These are phyloP conservation scores for Gaultheria prostrata DNA, from an alignment of 148 eudicot genomes.

Conservation along the genomic window DNA sequence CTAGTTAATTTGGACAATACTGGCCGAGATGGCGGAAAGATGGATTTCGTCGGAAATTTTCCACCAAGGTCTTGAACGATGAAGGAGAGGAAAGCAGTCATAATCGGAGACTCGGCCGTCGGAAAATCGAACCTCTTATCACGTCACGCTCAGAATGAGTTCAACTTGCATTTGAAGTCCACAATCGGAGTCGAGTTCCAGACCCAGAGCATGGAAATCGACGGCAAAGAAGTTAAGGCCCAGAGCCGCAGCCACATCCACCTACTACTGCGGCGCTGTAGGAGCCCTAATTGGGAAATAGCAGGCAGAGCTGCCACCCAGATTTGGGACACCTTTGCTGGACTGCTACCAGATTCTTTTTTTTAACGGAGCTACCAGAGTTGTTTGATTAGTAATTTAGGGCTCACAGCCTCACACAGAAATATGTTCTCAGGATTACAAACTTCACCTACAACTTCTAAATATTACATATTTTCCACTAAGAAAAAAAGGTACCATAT, in stretches of 20 bases:
- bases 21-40: not conserved
- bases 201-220: constrained; percentile 54
- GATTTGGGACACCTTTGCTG: too few relatives aligned
- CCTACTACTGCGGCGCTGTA: constrained; percentile 64
- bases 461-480: too few relatives aligned
- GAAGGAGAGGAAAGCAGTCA: constrained; percentile 63
- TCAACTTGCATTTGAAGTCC: constrained; percentile 49
- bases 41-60: constrained; percentile 25
- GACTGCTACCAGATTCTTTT: too few relatives aligned
- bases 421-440: too few relatives aligned
- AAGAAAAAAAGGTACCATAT: too few relatives aligned
- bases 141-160: constrained; percentile 52
- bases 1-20: too few relatives aligned
- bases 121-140: constrained; percentile 56
- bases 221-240: constrained; percentile 55
- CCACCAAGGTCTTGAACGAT: constrained; percentile 19
- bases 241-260: constrained; percentile 69
- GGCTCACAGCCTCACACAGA: too few relatives aligned
- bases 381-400: too few relatives aligned
- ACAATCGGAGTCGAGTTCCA: constrained; percentile 66
- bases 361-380: too few relatives aligned
- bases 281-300: constrained; percentile 46
- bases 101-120: constrained; percentile 61
- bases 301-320: too few relatives aligned
- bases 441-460: too few relatives aligned